Base-by-base conservation (phyloP, 352 stramenopile genomes). In the Blastocystis sp. region DNA sequence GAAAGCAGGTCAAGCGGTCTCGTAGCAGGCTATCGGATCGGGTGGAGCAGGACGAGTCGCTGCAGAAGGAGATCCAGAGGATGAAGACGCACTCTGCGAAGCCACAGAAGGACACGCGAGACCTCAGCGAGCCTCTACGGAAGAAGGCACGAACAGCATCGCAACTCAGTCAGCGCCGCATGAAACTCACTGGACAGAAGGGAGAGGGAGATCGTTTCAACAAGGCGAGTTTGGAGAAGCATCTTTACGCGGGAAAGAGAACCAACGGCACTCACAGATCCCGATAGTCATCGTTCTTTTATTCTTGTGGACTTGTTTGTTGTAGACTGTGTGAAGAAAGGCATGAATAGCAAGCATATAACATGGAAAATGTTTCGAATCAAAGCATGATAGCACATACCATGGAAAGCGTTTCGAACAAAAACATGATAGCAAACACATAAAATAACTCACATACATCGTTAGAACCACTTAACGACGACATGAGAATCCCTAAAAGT, bases 381-480 rank as follows among this genome's bases (percentile, higher is more conserved):
- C n/a, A n/a, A n/a, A 59, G 20, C 2, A 59, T n/a, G 50, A n/a
- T 13, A 59, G 50, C 20, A 13, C 20, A 13, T n/a, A 59, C 13
- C 1, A 59, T 59, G 50, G 50, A n/a, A n/a, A n/a, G 50, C 20
- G 13, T 59, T 59, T 59, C 50, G 13, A 13, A 78, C 65, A 45
- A 76, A 76, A 20, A 13, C 7, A 76, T 47, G 65, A 76, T 43
- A 53, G 56, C 43, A 78, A 53, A 78, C 24, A 62, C 43, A 20
- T 45, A 53, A 78, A 62, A 56, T 37, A 34, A 16, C 7, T 24
- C 54, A 78, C 53, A 65, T 18, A 85, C 53, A 85, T 41, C 54
- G 55, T 69, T 85, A 85, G 73, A 85, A 85, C 73, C 73, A 85
- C 73, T 85, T 85, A 85, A 69, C 56, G 43, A 62, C 30, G 47